A percentile compares a stretch with the other conserved stretches of the same genome.
phyloP scores from a whole-genome alignment of 2,329 filamentous ascomycete species.

The Fusarium virguliforme region DNA sequence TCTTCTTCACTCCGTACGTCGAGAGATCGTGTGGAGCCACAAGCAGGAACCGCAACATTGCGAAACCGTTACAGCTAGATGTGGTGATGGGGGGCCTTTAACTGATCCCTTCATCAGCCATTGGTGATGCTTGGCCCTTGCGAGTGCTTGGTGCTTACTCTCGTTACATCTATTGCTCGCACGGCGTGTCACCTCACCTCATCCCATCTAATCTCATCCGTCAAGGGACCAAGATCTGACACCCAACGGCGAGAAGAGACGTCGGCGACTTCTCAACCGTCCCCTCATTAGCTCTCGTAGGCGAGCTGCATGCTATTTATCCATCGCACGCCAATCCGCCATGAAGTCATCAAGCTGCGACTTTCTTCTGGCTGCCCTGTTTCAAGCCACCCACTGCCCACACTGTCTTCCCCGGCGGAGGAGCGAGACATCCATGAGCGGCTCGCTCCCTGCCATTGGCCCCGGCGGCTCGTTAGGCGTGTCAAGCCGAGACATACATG shows the following conservation, averaged over 20 bases:
- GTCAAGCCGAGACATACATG: constrained; percentile 46
- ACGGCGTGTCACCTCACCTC: constrained; percentile 35
- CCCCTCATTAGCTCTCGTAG: constrained; percentile 6
- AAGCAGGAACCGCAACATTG: constrained; percentile 43
- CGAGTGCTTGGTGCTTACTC: constrained; percentile 22
- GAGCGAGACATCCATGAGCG: not conserved
- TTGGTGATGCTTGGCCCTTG: constrained; percentile 27
- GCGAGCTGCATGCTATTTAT: constrained; percentile 18
- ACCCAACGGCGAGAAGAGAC: not conserved
- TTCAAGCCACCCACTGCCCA: constrained; percentile 17
- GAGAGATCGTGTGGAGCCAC: constrained; percentile 29
- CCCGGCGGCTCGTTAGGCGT: constrained; percentile 24
- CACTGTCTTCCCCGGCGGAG: too few relatives aligned
- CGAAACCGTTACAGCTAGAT: constrained; percentile 33
- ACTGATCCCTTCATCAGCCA: constrained; percentile 34
- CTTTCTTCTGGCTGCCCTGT: constrained; percentile 28
- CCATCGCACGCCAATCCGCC: constrained; percentile 6
- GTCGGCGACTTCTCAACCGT: constrained; percentile 1
- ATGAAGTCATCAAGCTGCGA: constrained; percentile 19
- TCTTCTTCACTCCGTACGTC: not conserved
- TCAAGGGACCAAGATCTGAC: constrained; percentile 26
- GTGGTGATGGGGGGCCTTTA: constrained; percentile 26
- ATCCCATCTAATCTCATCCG: constrained; percentile 30
- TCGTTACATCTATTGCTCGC: constrained; percentile 19
- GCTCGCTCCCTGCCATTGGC: constrained; percentile 34